Conservation (phyloP, 345 rosid genomes). For the Gossypium rotundifolium region DNA sequence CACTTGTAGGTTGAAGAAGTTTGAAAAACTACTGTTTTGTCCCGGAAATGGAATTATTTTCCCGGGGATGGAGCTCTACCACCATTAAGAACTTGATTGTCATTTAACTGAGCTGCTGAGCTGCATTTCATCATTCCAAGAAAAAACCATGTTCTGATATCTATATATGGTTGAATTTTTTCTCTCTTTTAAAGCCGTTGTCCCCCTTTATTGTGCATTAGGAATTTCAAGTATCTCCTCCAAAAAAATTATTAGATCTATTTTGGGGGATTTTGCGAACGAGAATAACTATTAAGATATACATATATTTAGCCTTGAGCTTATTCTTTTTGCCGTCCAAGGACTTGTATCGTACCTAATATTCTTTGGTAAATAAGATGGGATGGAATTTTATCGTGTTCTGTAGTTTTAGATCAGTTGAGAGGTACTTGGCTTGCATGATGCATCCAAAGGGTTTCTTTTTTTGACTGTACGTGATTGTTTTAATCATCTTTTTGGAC, state of each 20-base stretch:
- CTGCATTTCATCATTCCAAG: neutral
- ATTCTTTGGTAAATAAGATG: neutral
- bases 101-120: neutral
- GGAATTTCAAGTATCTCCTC: neutral
- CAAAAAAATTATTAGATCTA: neutral
- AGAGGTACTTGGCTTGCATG: neutral
- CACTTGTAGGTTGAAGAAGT: constrained; percentile 63
- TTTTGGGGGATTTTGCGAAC: neutral
- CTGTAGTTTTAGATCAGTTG: neutral
- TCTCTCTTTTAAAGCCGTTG: neutral
- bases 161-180: neutral
- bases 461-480: neutral
- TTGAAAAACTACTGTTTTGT: constrained; percentile 22
- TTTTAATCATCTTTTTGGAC: neutral
- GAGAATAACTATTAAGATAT: neutral
- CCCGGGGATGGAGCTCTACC: neutral
- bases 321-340: neutral
- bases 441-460: neutral
- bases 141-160: neutral
- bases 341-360: neutral
- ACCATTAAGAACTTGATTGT: neutral
- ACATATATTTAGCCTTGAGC: neutral
- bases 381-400: neutral
- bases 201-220: neutral
- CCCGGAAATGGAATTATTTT: neutral